Conservation (phyloP, 495 filamentous ascomycete genomes). For the Hypoxylon crocopeplum region DNA sequence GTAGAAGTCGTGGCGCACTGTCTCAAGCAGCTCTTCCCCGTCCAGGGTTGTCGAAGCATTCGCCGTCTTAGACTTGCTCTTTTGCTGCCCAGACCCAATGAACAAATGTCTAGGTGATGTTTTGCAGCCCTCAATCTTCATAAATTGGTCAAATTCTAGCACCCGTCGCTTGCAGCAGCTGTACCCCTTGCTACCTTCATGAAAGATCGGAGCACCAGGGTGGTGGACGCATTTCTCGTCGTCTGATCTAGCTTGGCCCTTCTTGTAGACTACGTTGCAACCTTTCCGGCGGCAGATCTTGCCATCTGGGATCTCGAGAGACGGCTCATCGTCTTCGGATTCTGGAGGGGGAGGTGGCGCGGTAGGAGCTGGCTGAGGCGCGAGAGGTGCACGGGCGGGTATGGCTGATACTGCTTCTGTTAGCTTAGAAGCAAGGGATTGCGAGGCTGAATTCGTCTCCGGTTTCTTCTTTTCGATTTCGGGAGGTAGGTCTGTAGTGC, state of each 20-base stretch:
- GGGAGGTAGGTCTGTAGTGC: conserved; percentile 72
- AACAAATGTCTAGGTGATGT: conserved; percentile 85
- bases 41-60: conserved; percentile 45
- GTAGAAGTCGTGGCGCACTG: conserved; percentile 90
- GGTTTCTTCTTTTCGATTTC: conserved; percentile 61
- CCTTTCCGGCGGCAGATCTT: conserved; percentile 77
- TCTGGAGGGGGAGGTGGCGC: conserved; percentile 73
- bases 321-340: conserved; percentile 85
- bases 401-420: conserved; percentile 50
- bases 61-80: conserved; percentile 56
- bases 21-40: conserved; percentile 67
- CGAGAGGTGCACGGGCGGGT: conserved; percentile 56
- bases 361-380: conserved; percentile 62
- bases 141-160: conserved; percentile 96
- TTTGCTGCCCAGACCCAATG: conserved; percentile 74
- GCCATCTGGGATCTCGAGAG: conserved; percentile 70
- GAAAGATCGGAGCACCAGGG: conserved; percentile 87
- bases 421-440: conserved; percentile 42
- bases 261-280: conserved; percentile 71
- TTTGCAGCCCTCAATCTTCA: conserved; percentile 91
- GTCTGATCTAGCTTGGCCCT: conserved; percentile 61
- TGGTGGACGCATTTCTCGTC: conserved; percentile 86
- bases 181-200: conserved; percentile 97
- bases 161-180: conserved; percentile 95
- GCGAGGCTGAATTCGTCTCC: conserved; percentile 37